Evolutionary conservation across 2,329 filamentous ascomycete genomes (phyloP).

Genomic region (Phialocephala subalpina): DNA sequence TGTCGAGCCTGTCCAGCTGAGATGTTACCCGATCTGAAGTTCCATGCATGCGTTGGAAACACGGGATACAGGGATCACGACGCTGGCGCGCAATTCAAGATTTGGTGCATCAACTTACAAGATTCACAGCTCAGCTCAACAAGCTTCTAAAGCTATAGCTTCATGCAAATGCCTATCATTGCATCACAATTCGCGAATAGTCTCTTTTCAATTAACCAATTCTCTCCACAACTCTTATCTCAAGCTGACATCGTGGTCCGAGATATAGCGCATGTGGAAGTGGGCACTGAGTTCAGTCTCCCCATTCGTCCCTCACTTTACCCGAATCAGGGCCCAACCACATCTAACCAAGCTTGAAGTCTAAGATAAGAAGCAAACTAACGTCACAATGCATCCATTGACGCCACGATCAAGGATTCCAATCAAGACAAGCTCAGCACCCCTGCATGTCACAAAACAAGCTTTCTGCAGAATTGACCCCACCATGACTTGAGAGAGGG

Average conservation of each 20-base stretch:
- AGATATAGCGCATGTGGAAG: neutral
- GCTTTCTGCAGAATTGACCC: conserved; percentile 15
- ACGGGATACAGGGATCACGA: neutral
- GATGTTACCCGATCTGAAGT: neutral
- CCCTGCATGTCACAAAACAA: conserved; percentile 22
- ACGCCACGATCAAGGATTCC: conserved; percentile 1
- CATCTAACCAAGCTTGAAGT: neutral
- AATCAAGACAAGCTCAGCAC: conserved; percentile 12
- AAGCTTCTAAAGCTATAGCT: neutral
- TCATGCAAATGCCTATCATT: conserved; percentile 4
- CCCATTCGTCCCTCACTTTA: conserved; percentile 16
- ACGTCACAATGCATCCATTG: conserved; percentile 5
- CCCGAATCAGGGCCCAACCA: conserved; percentile 10
- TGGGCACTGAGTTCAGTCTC: neutral
- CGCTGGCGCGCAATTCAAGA: conserved; percentile 7
- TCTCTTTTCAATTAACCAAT: neutral
- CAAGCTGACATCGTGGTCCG: neutral
- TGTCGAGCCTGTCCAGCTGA: conserved; percentile 2
- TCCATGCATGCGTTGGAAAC: neutral
- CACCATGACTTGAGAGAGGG: conserved; percentile 17
- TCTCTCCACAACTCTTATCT: neutral
- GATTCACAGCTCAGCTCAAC: conserved; percentile 6
- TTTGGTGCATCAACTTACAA: neutral
- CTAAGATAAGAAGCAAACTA: conserved; percentile 7
- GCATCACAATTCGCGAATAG: neutral